These are phyloP conservation scores for Trichoderma orchidacearum DNA, from an alignment of 495 filamentous ascomycete genomes.

Conservation along the genomic window DNA sequence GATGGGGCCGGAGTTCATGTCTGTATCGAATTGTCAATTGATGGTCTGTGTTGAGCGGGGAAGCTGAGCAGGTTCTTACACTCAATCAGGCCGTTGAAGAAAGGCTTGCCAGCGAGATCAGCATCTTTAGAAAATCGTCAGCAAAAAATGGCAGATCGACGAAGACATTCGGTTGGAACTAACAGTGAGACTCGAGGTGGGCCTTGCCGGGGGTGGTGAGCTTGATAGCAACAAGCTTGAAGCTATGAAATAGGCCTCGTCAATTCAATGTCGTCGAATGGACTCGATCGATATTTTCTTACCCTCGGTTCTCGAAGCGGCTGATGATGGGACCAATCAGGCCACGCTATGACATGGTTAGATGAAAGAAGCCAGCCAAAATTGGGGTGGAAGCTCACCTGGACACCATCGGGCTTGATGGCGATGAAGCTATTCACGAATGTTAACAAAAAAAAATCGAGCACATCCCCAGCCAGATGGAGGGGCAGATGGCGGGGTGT, in stretches of 20 bases:
- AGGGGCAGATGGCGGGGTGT: slow-evolving; percentile 17
- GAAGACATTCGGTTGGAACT: slow-evolving; percentile 9
- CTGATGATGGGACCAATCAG: slow-evolving; percentile 91
- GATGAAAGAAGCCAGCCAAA: slow-evolving; percentile 3
- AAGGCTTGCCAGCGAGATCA: slow-evolving; percentile 84
- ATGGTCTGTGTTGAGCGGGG: not conserved
- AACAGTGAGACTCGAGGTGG: slow-evolving; percentile 93
- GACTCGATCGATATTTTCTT: slow-evolving; percentile 4
- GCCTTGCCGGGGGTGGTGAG: slow-evolving; percentile 71
- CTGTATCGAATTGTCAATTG: slow-evolving; percentile 31
- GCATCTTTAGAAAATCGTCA: slow-evolving; percentile 39
- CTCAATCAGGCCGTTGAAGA: slow-evolving; percentile 85
- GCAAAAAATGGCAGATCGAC: slow-evolving; percentile 5
- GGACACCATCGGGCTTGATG: slow-evolving; percentile 98
- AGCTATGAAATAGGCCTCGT: slow-evolving; percentile 37
- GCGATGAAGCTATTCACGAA: slow-evolving; percentile 77
- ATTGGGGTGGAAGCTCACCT: slow-evolving; percentile 45
- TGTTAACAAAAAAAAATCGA: slow-evolving; percentile 30
- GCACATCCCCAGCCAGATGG: slow-evolving; percentile 8
- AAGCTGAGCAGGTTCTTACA: slow-evolving; percentile 36
- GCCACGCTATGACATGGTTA: slow-evolving; percentile 56
- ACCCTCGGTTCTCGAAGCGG: slow-evolving; percentile 93
- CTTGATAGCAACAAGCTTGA: slow-evolving; percentile 98
- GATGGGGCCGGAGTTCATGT: slow-evolving; percentile 96
- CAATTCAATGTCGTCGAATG: not conserved